A percentile compares a stretch with the other conserved stretches of the same genome.
Evolutionary conservation across 805 yeast genomes (phyloP).

Genomic region (Peterozyma toletana): DNA sequence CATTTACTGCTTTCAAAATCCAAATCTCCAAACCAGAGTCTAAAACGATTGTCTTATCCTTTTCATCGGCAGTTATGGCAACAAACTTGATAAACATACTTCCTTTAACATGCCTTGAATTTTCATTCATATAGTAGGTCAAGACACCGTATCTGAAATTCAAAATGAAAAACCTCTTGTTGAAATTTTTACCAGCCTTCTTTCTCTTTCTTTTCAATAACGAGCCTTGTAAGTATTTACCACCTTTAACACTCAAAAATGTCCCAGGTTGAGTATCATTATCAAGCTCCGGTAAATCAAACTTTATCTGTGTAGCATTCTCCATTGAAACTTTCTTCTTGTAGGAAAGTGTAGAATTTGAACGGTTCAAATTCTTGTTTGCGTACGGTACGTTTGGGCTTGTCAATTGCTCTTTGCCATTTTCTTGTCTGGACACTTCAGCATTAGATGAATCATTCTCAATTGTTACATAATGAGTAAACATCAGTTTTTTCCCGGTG

Average conservation of each 20-base stretch:
- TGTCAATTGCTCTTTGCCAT: background rate
- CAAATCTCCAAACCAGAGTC: slow-evolving; percentile 96
- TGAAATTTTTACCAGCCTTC: slow-evolving; percentile 83
- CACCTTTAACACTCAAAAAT: slow-evolving; percentile 42
- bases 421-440: background rate
- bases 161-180: slow-evolving; percentile 75
- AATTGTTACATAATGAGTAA: slow-evolving; percentile 40
- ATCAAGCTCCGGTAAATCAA: slow-evolving; percentile 17
- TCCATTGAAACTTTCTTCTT: background rate
- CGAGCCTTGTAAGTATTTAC: slow-evolving; percentile 71
- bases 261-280: slow-evolving; percentile 10
- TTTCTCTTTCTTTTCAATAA: slow-evolving; percentile 64
- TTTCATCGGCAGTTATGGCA: slow-evolving; percentile 72
- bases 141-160: slow-evolving; percentile 78
- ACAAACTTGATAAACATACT: slow-evolving; percentile 83
- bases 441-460: slow-evolving; percentile 7
- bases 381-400: background rate
- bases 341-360: slow-evolving; percentile 2
- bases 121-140: slow-evolving; percentile 69
- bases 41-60: slow-evolving; percentile 61
- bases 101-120: slow-evolving; percentile 74
- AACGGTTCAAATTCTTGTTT: slow-evolving; percentile 3
- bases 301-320: slow-evolving; percentile 15
- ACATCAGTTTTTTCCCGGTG: slow-evolving; percentile 72
- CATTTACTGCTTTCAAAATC: slow-evolving; percentile 67